Evolutionary conservation across 768 basidiomycete genomes (phyloP).

Genomic region (Dendrothele bispora): DNA sequence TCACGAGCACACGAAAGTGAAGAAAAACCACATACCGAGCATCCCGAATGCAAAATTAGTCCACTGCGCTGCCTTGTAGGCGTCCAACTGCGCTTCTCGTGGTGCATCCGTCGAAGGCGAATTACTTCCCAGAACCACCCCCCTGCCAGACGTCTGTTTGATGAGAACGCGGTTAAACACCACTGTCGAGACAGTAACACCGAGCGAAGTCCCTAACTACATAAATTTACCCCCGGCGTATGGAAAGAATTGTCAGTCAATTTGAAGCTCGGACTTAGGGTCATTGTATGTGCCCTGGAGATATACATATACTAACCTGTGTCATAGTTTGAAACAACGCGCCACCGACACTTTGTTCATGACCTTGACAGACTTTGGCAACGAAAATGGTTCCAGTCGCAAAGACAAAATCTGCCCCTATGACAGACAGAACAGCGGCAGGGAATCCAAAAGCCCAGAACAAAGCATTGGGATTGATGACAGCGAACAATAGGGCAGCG

Average conservation of each 20-base stretch:
- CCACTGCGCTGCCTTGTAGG: constrained; percentile 70
- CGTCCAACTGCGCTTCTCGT: constrained; percentile 38
- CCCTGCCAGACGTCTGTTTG: constrained; percentile 27
- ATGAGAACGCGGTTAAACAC: constrained; percentile 59
- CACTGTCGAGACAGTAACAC: constrained; percentile 70
- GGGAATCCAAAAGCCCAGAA: constrained; percentile 84
- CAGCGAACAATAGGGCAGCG: constrained; percentile 66
- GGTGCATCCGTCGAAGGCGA: constrained; percentile 28
- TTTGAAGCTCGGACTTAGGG: not conserved
- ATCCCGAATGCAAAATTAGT: constrained; percentile 59
- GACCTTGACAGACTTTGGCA: constrained; percentile 60
- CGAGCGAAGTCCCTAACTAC: constrained; percentile 68
- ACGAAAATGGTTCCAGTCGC: constrained; percentile 74
- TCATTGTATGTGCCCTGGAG: not conserved
- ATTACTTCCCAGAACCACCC: constrained; percentile 28
- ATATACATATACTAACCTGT: constrained; percentile 30
- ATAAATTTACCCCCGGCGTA: no score
- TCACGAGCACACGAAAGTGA: not conserved
- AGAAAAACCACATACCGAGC: constrained; percentile 39
- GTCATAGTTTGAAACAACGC: constrained; percentile 81
- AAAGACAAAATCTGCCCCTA: constrained; percentile 80
- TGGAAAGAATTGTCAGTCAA: no score
- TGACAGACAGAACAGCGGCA: constrained; percentile 58
- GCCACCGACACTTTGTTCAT: constrained; percentile 77
- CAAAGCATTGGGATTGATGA: constrained; percentile 53